Evolutionary conservation across 345 rosid genomes (phyloP).

Genomic region (Brassica nigra): DNA sequence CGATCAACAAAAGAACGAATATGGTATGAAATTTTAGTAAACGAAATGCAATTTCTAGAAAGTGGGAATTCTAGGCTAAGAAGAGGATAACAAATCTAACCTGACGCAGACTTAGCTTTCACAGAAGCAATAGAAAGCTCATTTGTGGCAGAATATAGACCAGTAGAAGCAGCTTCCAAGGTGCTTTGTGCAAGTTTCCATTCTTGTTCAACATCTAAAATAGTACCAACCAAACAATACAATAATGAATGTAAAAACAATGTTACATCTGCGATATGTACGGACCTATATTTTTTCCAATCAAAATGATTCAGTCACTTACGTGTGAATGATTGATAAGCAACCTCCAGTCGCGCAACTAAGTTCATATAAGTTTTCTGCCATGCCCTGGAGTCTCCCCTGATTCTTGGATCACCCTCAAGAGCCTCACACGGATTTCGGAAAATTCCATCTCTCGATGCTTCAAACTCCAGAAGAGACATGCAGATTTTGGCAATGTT

Average conservation of each 20-base stretch:
- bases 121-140: constrained; percentile 73
- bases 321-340: constrained; percentile 82
- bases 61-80: constrained; percentile 3
- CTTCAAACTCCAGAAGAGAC: constrained; percentile 84
- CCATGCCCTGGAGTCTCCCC: constrained; percentile 67
- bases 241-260: background rate
- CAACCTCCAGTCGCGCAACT: constrained; percentile 65
- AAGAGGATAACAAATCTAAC: constrained; percentile 44
- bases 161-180: constrained; percentile 79
- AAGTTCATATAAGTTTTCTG: constrained; percentile 73
- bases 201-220: constrained; percentile 75
- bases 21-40: constrained; percentile 5
- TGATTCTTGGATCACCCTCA: constrained; percentile 53
- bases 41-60: constrained; percentile 5
- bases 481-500: constrained; percentile 66
- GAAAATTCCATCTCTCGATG: constrained; percentile 81
- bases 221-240: constrained; percentile 24
- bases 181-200: constrained; percentile 80
- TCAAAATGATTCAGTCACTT: constrained; percentile 39
- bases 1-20: constrained; percentile 1
- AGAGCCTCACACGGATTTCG: constrained; percentile 58
- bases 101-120: constrained; percentile 88
- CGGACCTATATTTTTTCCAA: constrained; percentile 10
- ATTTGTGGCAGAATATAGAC: constrained; percentile 69
- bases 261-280: constrained; percentile 23